Conservation (phyloP, 768 basidiomycete genomes). For the Pholiota conissans region DNA sequence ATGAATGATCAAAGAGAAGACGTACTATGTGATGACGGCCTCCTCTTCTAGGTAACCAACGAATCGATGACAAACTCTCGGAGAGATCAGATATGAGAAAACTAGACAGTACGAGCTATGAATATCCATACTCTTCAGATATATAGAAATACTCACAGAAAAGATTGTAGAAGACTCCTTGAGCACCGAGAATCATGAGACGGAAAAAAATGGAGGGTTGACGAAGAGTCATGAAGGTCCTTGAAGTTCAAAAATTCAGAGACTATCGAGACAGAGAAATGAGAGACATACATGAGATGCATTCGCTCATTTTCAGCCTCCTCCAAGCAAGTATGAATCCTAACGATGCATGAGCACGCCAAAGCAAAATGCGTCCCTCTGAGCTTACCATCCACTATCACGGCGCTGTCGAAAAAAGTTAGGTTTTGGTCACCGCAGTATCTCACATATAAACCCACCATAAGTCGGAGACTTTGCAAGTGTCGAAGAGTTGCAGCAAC, state of each 20-base stretch:
- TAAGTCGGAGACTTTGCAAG: slow-evolving; percentile 81
- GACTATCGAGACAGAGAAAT: not conserved
- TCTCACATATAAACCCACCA: slow-evolving; percentile 52
- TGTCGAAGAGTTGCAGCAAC: slow-evolving; percentile 89
- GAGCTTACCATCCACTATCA: slow-evolving; percentile 49
- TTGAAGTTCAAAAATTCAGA: slow-evolving; percentile 27
- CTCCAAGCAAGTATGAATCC: slow-evolving; percentile 92
- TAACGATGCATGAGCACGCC: slow-evolving; percentile 53
- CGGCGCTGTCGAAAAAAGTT: slow-evolving; percentile 35
- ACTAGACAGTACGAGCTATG: slow-evolving; percentile 41
- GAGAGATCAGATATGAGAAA: slow-evolving; percentile 76
- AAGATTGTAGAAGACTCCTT: slow-evolving; percentile 88
- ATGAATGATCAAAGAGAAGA: slow-evolving; percentile 11
- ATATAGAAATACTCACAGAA: slow-evolving; percentile 61
- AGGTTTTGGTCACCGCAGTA: not conserved
- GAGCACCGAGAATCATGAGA: slow-evolving; percentile 80
- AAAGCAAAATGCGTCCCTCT: not conserved
- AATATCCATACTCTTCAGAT: not conserved
- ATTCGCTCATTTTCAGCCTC: slow-evolving; percentile 98
- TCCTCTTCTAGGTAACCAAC: slow-evolving; percentile 95
- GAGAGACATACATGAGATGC: slow-evolving; percentile 74
- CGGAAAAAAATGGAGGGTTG: slow-evolving; percentile 83
- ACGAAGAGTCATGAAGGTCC: slow-evolving; percentile 94
- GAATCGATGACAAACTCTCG: slow-evolving; percentile 82
- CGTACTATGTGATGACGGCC: slow-evolving; percentile 89